Conservation (phyloP, 1,284 basidiomycete species). For the Puccinia hordei region DNA sequence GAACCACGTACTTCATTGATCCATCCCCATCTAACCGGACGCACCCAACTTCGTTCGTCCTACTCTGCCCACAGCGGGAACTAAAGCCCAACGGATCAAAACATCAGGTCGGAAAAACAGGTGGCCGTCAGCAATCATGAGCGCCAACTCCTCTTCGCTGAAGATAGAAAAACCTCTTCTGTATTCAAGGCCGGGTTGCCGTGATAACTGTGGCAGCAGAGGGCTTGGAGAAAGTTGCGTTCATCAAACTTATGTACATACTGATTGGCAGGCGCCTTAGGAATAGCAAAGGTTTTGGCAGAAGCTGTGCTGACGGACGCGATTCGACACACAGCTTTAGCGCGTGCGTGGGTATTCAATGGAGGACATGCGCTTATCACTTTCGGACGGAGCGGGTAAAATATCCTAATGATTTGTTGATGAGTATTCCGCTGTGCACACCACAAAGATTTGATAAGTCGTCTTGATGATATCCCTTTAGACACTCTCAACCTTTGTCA, state of each 20-base stretch:
- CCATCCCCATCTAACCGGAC: no score
- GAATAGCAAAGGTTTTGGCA: neutral
- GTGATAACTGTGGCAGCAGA: slow-evolving; percentile 49
- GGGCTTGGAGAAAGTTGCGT: slow-evolving; percentile 51
- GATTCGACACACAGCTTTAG: neutral
- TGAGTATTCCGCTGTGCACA: neutral
- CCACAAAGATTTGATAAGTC: neutral
- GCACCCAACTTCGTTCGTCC: no score
- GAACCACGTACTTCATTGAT: no score
- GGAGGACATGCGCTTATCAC: slow-evolving; percentile 48
- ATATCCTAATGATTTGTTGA: neutral
- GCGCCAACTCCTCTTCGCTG: slow-evolving; percentile 1
- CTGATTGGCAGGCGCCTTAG: no score
- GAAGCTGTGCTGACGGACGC: neutral
- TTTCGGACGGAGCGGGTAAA: slow-evolving; percentile 46
- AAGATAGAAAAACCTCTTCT: slow-evolving; percentile 40
- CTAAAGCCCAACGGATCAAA: no score
- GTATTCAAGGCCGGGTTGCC: slow-evolving; percentile 34
- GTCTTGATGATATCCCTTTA: neutral
- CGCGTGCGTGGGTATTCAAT: slow-evolving; percentile 48
- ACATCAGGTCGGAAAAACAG: no score
- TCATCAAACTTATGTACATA: neutral
- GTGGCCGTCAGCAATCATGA: neutral
- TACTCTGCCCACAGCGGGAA: no score
- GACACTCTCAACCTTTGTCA: slow-evolving; percentile 36